These are phyloP conservation scores for Chlamydomonas sp. DNA, from an alignment of 139 green algal species.

Conservation along the genomic window DNA sequence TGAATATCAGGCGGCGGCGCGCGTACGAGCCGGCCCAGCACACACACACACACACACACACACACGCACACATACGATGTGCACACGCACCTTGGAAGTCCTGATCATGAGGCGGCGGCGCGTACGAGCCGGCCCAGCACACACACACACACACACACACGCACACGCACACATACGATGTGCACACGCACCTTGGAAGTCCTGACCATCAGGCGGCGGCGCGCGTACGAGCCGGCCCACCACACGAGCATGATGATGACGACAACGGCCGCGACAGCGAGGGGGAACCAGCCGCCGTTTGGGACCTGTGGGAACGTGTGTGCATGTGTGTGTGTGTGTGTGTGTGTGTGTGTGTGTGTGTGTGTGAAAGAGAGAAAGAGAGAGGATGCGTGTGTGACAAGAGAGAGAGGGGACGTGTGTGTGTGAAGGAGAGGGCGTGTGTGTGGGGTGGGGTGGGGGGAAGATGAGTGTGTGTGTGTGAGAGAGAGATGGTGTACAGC, in stretches of 20 bases:
- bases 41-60: no score
- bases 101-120: neutral
- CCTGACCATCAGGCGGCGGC: neutral
- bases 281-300: constrained; percentile 9
- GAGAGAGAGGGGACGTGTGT: neutral
- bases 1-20: neutral
- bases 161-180: no score
- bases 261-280: constrained; percentile 3
- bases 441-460: no score
- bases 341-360: no score
- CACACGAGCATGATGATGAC: constrained; percentile 1
- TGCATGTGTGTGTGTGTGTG: no score
- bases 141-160: no score
- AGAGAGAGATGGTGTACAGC: no score
- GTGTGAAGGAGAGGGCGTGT: no score
- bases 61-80: no score
- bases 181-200: no score
- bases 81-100: neutral
- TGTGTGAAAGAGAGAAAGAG: neutral
- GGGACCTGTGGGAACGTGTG: constrained; percentile 11
- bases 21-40: constrained; percentile 9
- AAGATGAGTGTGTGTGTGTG: no score
- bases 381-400: constrained; percentile 2
- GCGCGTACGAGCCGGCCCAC: constrained; percentile 5
- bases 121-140: constrained; percentile 8